Conservation (phyloP, 2,329 filamentous ascomycete genomes). For the Cladophialophora exuberans region DNA sequence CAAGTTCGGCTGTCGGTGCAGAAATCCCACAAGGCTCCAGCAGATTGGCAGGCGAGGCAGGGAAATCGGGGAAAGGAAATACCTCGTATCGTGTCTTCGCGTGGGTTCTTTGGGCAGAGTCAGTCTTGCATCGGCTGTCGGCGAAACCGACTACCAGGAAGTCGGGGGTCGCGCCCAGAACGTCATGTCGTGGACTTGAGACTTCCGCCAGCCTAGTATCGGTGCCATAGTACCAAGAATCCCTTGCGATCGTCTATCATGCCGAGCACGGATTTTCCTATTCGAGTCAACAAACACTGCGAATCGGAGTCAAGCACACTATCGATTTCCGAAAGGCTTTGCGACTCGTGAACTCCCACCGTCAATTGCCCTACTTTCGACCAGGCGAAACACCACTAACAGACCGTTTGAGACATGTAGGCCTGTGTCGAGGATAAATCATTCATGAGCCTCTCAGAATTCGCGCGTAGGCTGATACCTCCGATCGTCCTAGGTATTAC, state of each 20-base stretch:
- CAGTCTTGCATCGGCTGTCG: background rate
- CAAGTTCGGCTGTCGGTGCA: too few relatives aligned
- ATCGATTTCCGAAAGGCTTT: background rate
- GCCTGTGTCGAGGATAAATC: too few relatives aligned
- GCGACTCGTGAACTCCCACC: background rate
- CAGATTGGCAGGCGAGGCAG: too few relatives aligned
- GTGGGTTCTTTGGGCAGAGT: background rate
- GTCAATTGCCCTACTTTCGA: background rate
- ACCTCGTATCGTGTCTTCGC: background rate
- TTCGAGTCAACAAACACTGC: slow-evolving; percentile 19
- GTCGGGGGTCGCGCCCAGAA: background rate
- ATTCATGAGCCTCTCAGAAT: too few relatives aligned
- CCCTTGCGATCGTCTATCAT: background rate
- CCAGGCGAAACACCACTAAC: too few relatives aligned
- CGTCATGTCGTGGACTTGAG: too few relatives aligned
- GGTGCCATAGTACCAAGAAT: background rate
- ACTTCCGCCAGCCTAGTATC: too few relatives aligned
- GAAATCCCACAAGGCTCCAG: too few relatives aligned
- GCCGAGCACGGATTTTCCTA: slow-evolving; percentile 11
- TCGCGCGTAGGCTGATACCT: too few relatives aligned
- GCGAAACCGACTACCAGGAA: background rate
- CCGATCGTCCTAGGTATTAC: too few relatives aligned
- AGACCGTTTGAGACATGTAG: too few relatives aligned
- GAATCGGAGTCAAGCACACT: background rate
- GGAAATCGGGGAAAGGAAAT: too few relatives aligned